Percentiles rank a stretch among this genome's conserved stretches.
Conservation (phyloP, 768 basidiomycete genomes). For the Boletus coccyginus region DNA sequence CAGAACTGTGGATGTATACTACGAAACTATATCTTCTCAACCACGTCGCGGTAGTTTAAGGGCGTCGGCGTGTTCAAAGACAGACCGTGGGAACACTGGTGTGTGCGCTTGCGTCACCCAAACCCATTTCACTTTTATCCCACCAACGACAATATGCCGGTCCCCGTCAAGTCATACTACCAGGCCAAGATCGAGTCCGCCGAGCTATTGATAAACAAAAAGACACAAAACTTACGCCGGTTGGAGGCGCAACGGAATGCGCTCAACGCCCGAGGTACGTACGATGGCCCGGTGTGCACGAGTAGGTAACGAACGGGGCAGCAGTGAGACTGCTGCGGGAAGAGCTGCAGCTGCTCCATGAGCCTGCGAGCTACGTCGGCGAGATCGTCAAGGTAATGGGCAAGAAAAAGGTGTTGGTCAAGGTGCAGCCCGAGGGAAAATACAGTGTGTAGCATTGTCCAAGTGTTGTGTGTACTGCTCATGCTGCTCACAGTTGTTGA, state of each 20-base stretch:
- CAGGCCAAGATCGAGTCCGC: slow-evolving; percentile 94
- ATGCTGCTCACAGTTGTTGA: slow-evolving; percentile 70
- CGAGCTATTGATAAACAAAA: slow-evolving; percentile 91
- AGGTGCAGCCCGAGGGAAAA: slow-evolving; percentile 98
- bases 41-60: too few species aligned
- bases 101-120: slow-evolving; percentile 13
- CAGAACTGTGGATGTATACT: too few species aligned
- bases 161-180: slow-evolving; percentile 79
- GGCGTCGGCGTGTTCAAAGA: too few species aligned
- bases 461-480: not conserved
- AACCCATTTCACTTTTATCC: not conserved
- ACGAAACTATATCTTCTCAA: too few species aligned
- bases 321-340: slow-evolving; percentile 86
- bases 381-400: slow-evolving; percentile 99
- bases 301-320: not conserved
- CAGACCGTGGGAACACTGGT: slow-evolving; percentile 4
- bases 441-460: slow-evolving; percentile 66
- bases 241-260: slow-evolving; percentile 98
- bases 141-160: slow-evolving; percentile 34
- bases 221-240: slow-evolving; percentile 93
- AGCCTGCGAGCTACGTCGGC: slow-evolving; percentile 96
- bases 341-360: slow-evolving; percentile 88
- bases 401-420: slow-evolving; percentile 97
- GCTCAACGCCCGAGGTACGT: slow-evolving; percentile 86
- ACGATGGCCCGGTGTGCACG: not conserved